These are phyloP conservation scores for Oenanthe sinensis DNA, from an alignment of 129 eudicot genomes.

Conservation along the genomic window DNA sequence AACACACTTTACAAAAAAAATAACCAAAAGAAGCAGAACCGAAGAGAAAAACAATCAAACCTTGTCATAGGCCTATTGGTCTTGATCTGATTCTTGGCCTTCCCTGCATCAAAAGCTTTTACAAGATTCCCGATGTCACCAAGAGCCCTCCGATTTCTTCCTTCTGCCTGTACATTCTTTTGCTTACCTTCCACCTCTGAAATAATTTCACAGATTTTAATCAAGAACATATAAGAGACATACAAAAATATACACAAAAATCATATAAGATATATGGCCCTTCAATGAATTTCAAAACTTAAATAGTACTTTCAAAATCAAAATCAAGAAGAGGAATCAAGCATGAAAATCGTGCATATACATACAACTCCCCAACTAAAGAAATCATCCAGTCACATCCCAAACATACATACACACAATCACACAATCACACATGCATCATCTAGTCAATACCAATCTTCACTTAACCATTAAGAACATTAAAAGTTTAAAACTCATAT, in stretches of 20 bases:
- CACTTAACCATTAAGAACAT: not conserved
- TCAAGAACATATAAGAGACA: not conserved
- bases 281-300: not conserved
- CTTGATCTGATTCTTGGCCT: conserved; percentile 22
- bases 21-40: not conserved
- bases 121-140: conserved; percentile 38
- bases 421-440: not conserved
- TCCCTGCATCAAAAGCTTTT: conserved; percentile 20
- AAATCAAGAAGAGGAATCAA: not conserved
- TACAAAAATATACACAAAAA: not conserved
- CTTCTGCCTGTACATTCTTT: conserved; percentile 26
- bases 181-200: conserved; percentile 17
- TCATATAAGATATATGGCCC: not conserved
- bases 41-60: conserved; percentile 7
- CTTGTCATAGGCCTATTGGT: conserved; percentile 37
- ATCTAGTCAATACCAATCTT: not conserved
- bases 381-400: not conserved
- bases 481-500: not conserved
- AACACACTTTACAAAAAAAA: not conserved
- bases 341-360: too few species aligned
- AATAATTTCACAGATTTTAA: not conserved
- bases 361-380: too few species aligned
- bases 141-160: conserved; percentile 29
- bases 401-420: not conserved
- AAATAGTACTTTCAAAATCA: not conserved